Evolutionary conservation across 2,329 filamentous ascomycete species (phyloP).

Genomic region (Didymella keratinophila): DNA sequence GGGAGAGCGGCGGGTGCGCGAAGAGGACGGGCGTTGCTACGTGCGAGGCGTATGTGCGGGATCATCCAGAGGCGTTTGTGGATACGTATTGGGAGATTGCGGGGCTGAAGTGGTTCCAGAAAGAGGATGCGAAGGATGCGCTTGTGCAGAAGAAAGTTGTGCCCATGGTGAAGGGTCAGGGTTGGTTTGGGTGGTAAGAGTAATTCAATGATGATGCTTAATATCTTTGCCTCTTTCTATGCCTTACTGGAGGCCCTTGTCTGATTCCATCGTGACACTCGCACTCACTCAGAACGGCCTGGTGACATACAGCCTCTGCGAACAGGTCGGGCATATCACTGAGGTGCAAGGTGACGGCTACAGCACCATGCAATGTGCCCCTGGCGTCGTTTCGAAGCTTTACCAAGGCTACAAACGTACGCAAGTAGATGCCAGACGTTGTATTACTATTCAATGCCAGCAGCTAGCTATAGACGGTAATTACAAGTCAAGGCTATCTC

Average conservation of each 20-base stretch:
- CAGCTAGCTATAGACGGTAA: slow-evolving; percentile 18
- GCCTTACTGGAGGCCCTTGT: not conserved
- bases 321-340: not conserved
- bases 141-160: not conserved
- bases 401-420: not conserved
- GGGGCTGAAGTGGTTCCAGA: slow-evolving; percentile 40
- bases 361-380: not conserved
- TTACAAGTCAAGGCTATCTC: slow-evolving; percentile 9
- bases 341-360: not conserved
- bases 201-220: not conserved
- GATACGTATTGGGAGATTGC: slow-evolving; percentile 49
- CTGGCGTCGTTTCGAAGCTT: not conserved
- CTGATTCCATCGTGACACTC: not conserved
- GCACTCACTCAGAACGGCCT: not conserved
- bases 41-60: slow-evolving; percentile 44
- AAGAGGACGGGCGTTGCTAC: slow-evolving; percentile 57
- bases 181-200: slow-evolving; percentile 1
- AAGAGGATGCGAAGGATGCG: slow-evolving; percentile 19
- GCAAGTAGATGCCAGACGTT: slow-evolving; percentile 4
- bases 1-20: slow-evolving; percentile 18
- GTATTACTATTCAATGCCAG: slow-evolving; percentile 16
- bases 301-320: not conserved
- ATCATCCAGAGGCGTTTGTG: slow-evolving; percentile 41
- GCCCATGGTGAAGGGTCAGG: slow-evolving; percentile 1
- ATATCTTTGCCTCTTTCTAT: not conserved